These are phyloP conservation scores for Globisporangium carolinianum DNA, from an alignment of 352 stramenopile genomes.

Conservation along the genomic window DNA sequence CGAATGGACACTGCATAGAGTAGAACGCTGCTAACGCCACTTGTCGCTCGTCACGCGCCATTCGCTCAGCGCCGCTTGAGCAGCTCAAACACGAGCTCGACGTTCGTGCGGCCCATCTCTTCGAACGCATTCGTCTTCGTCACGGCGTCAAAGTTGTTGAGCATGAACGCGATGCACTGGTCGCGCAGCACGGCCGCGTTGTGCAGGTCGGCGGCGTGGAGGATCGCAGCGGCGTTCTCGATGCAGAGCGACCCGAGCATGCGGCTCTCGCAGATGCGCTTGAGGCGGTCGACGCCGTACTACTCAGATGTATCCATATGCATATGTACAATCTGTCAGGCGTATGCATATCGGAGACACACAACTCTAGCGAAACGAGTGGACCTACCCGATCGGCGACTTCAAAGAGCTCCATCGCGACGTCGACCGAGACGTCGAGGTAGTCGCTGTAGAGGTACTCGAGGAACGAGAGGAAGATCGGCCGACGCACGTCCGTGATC, in stretches of 20 bases:
- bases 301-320: conserved; percentile 8
- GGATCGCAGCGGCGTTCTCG: conserved; percentile 95
- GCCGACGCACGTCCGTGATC: conserved; percentile 88
- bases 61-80: conserved; percentile 67
- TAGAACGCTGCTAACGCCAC: too few species aligned
- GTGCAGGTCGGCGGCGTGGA: conserved; percentile 95
- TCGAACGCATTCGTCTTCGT: conserved; percentile 96
- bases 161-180: conserved; percentile 95
- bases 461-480: conserved; percentile 92
- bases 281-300: conserved; percentile 85
- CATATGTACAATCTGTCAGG: too few species aligned
- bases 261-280: conserved; percentile 93
- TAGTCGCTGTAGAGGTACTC: conserved; percentile 96
- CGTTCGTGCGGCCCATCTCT: conserved; percentile 97
- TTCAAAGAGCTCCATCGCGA: conserved; percentile 94
- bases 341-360: too few species aligned
- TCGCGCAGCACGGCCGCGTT: conserved; percentile 89
- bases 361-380: too few species aligned
- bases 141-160: conserved; percentile 96
- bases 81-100: conserved; percentile 97
- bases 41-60: too few species aligned
- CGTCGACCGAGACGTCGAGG: conserved; percentile 86
- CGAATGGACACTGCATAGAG: too few species aligned
- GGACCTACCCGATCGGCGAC: conserved; percentile 73
- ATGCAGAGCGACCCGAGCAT: conserved; percentile 94